Conservation (phyloP, 441 rosid genomes). For the Theobroma grandiflorum region DNA sequence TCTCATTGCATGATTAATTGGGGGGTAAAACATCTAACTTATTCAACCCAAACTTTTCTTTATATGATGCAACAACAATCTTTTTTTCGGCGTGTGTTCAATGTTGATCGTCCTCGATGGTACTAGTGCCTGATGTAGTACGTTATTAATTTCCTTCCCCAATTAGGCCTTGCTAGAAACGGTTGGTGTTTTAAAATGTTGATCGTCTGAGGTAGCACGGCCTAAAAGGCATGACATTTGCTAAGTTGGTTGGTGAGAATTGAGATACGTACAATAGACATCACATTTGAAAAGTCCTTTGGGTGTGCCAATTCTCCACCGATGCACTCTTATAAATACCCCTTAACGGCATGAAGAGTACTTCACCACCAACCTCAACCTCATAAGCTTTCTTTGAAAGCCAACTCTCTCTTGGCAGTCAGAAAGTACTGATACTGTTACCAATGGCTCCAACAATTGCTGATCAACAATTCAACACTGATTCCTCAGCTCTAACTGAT, state of each 20-base stretch:
- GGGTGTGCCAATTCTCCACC: no score
- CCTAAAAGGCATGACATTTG: not conserved
- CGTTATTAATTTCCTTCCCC: no score
- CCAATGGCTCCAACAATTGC: conserved; percentile 39
- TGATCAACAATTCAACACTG: not conserved
- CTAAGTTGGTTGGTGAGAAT: conserved; percentile 8
- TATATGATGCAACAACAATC: no score
- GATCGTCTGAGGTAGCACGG: not conserved
- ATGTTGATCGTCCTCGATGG: no score
- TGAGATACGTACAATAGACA: not conserved
- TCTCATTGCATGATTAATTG: no score
- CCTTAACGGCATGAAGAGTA: not conserved
- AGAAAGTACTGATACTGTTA: not conserved
- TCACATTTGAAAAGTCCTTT: not conserved
- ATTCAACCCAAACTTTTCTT: no score
- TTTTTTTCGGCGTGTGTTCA: no score
- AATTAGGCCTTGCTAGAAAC: no score
- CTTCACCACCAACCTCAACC: not conserved
- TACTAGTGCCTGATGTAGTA: no score
- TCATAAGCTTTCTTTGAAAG: no score
- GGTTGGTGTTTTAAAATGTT: not conserved
- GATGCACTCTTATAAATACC: not conserved
- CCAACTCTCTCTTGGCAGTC: not conserved
- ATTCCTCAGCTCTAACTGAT: conserved; percentile 22
- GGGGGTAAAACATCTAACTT: no score